A percentile compares a stretch with the other conserved stretches of the same genome.
These are phyloP conservation scores for Andrographis paniculata DNA, from an alignment of 305 asterid species.

Conservation along the genomic window DNA sequence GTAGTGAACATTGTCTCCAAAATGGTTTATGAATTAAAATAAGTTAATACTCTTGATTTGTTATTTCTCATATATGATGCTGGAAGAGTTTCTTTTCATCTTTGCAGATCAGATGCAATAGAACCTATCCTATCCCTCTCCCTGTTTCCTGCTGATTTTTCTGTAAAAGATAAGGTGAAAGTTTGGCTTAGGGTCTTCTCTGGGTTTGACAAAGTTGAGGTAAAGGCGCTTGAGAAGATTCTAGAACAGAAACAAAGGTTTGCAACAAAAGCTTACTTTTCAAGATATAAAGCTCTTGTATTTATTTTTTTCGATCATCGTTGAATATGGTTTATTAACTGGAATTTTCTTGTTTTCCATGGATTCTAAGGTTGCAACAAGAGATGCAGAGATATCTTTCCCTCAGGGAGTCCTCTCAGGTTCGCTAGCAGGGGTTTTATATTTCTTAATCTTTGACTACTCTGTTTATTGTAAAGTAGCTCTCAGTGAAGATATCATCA, in stretches of 20 bases:
- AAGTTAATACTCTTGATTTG: conserved; percentile 6
- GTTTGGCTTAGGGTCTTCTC: conserved; percentile 71
- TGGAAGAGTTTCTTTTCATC: conserved; percentile 4
- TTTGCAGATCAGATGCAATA: conserved; percentile 82
- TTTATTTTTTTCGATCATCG: conserved; percentile 12
- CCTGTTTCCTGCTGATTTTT: conserved; percentile 68
- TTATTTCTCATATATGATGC: conserved; percentile 12
- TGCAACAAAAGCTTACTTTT: conserved; percentile 22
- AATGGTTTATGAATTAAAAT: conserved; percentile 10
- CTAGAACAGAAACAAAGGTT: conserved; percentile 97
- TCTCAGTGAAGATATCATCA: conserved; percentile 19
- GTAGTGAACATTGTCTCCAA: conserved; percentile 6
- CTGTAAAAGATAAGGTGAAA: conserved; percentile 64
- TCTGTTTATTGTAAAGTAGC: conserved; percentile 16
- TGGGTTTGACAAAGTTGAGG: conserved; percentile 84
- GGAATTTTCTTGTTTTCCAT: conserved; percentile 12
- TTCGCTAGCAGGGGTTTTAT: conserved; percentile 25
- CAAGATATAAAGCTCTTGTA: conserved; percentile 11
- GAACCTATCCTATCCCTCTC: conserved; percentile 73
- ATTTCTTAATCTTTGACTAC: conserved; percentile 17
- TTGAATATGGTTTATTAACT: conserved; percentile 4
- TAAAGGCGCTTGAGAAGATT: conserved; percentile 94
- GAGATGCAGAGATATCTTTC: conserved; percentile 89
- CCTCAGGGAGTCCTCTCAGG: conserved; percentile 71
- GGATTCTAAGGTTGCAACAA: conserved; percentile 69